phyloP scores from a whole-genome alignment of 345 rosid genomes.

The Moricandia moricandioides region DNA sequence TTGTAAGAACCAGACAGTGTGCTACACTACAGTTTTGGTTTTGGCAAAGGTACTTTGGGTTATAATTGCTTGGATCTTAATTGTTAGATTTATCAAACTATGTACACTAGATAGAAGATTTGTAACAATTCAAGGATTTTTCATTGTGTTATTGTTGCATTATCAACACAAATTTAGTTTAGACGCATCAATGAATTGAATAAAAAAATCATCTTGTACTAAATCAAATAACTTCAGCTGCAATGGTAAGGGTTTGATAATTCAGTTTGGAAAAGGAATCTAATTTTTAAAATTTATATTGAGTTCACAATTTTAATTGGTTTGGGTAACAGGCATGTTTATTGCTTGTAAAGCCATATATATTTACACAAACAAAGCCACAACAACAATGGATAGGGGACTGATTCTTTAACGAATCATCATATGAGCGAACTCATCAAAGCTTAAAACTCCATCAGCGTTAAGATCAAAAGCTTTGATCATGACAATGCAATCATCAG shows the following conservation, averaged over 20 bases:
- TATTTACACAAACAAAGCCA: not conserved
- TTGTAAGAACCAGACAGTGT: slow-evolving; percentile 9
- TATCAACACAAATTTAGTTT: not conserved
- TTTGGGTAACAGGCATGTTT: no score
- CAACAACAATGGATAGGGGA: not conserved
- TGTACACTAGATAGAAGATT: no score
- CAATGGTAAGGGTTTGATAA: not conserved
- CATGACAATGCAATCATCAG: no score
- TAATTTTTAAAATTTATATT: no score
- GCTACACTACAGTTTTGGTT: not conserved
- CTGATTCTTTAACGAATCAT: slow-evolving; percentile 24
- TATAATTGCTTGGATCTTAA: no score
- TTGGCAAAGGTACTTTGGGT: not conserved
- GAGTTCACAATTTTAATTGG: not conserved
- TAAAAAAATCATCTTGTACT: not conserved
- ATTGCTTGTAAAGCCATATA: no score
- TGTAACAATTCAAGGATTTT: not conserved
- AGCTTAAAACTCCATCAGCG: no score
- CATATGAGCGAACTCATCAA: no score
- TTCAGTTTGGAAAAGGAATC: not conserved
- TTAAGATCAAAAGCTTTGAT: no score
- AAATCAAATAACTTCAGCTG: not conserved
- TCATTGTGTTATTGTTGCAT: not conserved
- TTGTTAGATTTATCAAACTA: no score
- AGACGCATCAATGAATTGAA: not conserved